phyloP scores from a whole-genome alignment of 129 eudicot species.

The Scalesia atractyloides region DNA sequence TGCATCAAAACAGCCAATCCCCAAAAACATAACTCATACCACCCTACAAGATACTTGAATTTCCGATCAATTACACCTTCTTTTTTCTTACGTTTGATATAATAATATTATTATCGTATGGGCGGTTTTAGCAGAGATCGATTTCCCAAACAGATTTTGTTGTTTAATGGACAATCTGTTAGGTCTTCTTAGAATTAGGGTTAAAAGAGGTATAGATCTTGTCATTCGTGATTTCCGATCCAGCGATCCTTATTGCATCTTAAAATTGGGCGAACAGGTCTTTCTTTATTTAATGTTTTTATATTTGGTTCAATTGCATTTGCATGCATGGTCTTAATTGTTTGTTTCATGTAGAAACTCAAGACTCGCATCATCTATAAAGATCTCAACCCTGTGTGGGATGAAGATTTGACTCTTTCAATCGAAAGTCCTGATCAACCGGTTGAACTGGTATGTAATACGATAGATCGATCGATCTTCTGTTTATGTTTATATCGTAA shows the following conservation, averaged over 20 bases:
- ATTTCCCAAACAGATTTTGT: conserved; percentile 24
- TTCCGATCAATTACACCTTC: conserved; percentile 1
- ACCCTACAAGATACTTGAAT: neutral
- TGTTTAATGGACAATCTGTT: conserved; percentile 55
- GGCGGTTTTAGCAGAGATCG: conserved; percentile 33
- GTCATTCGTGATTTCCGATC: conserved; percentile 67
- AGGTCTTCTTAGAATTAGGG: conserved; percentile 70
- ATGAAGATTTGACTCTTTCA: conserved; percentile 76
- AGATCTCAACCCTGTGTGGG: conserved; percentile 75
- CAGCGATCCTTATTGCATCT: conserved; percentile 75
- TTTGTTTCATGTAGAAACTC: conserved; percentile 47
- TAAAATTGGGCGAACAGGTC: conserved; percentile 69
- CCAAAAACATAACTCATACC: conserved; percentile 13
- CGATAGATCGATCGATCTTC: neutral
- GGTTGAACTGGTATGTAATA: conserved; percentile 44
- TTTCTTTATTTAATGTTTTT: neutral
- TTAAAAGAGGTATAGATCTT: conserved; percentile 58
- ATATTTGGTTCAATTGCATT: neutral
- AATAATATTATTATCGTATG: conserved; percentile 27
- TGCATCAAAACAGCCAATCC: neutral
- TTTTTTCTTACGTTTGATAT: neutral
- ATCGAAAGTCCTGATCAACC: conserved; percentile 53
- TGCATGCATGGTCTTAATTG: neutral
- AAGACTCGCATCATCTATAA: conserved; percentile 63
- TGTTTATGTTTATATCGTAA: neutral